Evolutionary conservation across 2,329 filamentous ascomycete species (phyloP).

Genomic region (Penicillium italicum): DNA sequence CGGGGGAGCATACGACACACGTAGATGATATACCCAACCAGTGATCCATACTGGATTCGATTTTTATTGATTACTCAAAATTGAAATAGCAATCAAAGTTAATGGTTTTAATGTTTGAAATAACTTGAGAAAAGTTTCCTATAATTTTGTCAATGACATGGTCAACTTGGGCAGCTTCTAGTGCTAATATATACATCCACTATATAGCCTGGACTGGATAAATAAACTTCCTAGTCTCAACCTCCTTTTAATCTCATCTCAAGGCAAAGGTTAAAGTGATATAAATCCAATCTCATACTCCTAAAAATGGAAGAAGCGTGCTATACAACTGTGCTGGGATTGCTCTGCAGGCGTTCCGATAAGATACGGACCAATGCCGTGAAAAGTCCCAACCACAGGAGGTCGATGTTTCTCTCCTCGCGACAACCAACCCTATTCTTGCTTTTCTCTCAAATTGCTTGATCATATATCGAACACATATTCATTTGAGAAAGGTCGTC

Average conservation of each 20-base stretch:
- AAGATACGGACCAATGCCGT: conserved; percentile 4
- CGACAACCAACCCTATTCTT: neutral
- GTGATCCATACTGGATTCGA: conserved; percentile 6
- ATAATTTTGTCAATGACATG: neutral
- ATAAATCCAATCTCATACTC: neutral
- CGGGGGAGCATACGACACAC: conserved; percentile 34
- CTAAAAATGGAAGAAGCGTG: neutral
- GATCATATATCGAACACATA: neutral
- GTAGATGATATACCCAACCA: conserved; percentile 19
- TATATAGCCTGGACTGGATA: neutral
- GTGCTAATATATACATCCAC: neutral
- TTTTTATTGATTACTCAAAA: conserved; percentile 7
- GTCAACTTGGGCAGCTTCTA: neutral
- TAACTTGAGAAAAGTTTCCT: neutral
- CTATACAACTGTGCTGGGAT: neutral
- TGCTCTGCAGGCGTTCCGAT: neutral
- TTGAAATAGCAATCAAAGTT: conserved; percentile 15
- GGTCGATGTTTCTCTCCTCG: neutral
- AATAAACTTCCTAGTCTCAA: neutral
- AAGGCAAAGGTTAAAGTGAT: neutral
- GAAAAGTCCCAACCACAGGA: conserved; percentile 7
- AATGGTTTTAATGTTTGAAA: neutral
- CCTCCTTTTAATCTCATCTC: neutral
- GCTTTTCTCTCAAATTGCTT: neutral
- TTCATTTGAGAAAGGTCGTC: neutral